phyloP scores from a whole-genome alignment of 2,329 filamentous ascomycete genomes.

The Aspergillus novofumigatus region DNA sequence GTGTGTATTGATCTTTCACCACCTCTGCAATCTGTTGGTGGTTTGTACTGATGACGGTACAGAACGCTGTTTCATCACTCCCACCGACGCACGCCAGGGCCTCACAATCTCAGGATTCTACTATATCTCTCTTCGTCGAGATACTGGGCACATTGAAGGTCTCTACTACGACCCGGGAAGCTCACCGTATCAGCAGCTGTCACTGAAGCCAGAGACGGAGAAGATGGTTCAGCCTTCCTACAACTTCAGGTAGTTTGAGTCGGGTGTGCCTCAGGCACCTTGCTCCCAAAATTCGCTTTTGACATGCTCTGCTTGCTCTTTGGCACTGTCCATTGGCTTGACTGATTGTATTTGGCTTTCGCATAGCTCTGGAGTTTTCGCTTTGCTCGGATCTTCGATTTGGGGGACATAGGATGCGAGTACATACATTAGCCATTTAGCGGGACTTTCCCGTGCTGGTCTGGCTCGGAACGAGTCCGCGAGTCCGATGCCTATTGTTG shows the following conservation, averaged over 20 bases:
- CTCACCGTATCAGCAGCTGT: conserved; percentile 47
- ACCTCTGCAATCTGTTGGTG: neutral
- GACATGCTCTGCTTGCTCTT: neutral
- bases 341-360: neutral
- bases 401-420: neutral
- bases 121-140: conserved; percentile 45
- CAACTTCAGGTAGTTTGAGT: conserved; percentile 32
- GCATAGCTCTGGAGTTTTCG: neutral
- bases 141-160: conserved; percentile 45
- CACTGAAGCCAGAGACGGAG: conserved; percentile 37
- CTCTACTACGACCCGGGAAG: conserved; percentile 49
- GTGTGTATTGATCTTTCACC: conserved; percentile 21
- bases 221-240: conserved; percentile 42
- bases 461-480: neutral
- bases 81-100: conserved; percentile 43
- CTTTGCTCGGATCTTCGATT: conserved; percentile 2
- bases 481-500: neutral
- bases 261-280: neutral
- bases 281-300: neutral
- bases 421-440: neutral
- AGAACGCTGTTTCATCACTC: conserved; percentile 49
- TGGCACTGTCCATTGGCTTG: neutral
- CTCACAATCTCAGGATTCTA: conserved; percentile 51
- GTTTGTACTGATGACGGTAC: conserved; percentile 10
- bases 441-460: neutral